phyloP scores from a whole-genome alignment of 768 basidiomycete species.

The Suillus cothurnatus region DNA sequence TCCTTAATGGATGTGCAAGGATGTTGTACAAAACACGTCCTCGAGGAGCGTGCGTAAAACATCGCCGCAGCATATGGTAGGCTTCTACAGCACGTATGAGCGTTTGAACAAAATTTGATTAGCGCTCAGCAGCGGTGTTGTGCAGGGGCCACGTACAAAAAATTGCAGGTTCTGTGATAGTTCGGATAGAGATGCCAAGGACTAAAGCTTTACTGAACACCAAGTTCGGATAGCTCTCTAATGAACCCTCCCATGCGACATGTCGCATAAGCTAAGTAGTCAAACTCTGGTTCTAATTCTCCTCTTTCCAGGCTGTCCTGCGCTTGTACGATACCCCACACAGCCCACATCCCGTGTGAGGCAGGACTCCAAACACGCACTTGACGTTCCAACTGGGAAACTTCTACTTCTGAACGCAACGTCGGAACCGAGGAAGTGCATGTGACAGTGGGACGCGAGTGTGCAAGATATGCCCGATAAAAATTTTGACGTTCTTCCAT shows the following conservation, averaged over 20 bases:
- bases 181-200: not conserved
- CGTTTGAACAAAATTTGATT: not conserved
- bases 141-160: not conserved
- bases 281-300: conserved; percentile 74
- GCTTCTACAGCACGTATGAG: not conserved
- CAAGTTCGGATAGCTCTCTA: conserved; percentile 52
- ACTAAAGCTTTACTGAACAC: conserved; percentile 23
- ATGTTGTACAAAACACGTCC: not conserved
- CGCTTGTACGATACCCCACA: conserved; percentile 95
- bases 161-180: not conserved
- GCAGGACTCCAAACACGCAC: conserved; percentile 89
- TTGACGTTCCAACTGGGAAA: conserved; percentile 70
- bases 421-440: conserved; percentile 18
- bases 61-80: not conserved
- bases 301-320: conserved; percentile 67
- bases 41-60: not conserved
- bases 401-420: conserved; percentile 39
- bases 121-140: not conserved
- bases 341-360: conserved; percentile 88
- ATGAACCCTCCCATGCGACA: conserved; percentile 69
- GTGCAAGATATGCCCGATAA: conserved; percentile 78
- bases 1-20: not conserved
- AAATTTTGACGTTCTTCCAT: conserved; percentile 75
- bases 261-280: conserved; percentile 83
- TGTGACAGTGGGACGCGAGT: conserved; percentile 36